A percentile compares a stretch with the other conserved stretches of the same genome.
These are phyloP conservation scores for Cutaneotrichosporon sp. DNA, from an alignment of 1,284 basidiomycete species.

Conservation along the genomic window DNA sequence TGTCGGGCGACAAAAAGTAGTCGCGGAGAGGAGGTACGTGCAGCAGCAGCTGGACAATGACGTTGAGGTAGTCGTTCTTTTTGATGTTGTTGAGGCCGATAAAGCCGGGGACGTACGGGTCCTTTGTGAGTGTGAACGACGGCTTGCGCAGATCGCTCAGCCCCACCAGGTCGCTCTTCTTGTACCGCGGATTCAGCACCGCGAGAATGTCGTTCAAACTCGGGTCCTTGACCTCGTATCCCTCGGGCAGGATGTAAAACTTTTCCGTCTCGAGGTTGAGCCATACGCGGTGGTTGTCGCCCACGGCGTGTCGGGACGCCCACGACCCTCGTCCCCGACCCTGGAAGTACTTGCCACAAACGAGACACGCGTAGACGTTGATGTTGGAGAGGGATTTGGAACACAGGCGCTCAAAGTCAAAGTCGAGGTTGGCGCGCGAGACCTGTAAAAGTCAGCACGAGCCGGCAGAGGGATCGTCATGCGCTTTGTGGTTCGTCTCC, in stretches of 20 bases:
- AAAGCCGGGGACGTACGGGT: slow-evolving; percentile 85
- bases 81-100: slow-evolving; percentile 98
- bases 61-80: slow-evolving; percentile 94
- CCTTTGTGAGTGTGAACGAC: slow-evolving; percentile 75
- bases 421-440: slow-evolving; percentile 82
- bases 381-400: slow-evolving; percentile 93
- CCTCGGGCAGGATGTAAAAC: slow-evolving; percentile 98
- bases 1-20: slow-evolving; percentile 71
- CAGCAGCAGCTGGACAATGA: slow-evolving; percentile 86
- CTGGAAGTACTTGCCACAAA: slow-evolving; percentile 98
- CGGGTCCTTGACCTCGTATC: slow-evolving; percentile 90
- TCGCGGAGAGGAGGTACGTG: slow-evolving; percentile 87
- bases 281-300: slow-evolving; percentile 97
- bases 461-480: background rate
- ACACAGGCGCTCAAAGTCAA: slow-evolving; percentile 99
- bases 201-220: slow-evolving; percentile 90
- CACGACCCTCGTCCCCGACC: slow-evolving; percentile 87
- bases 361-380: slow-evolving; percentile 95
- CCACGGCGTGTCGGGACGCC: slow-evolving; percentile 94
- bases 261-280: slow-evolving; percentile 90
- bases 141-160: slow-evolving; percentile 56
- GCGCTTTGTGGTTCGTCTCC: too few species aligned
- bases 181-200: slow-evolving; percentile 80
- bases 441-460: slow-evolving; percentile 54
- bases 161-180: slow-evolving; percentile 49